phyloP scores from a whole-genome alignment of 2,329 filamentous ascomycete species.

The Colletotrichum endophyticum region DNA sequence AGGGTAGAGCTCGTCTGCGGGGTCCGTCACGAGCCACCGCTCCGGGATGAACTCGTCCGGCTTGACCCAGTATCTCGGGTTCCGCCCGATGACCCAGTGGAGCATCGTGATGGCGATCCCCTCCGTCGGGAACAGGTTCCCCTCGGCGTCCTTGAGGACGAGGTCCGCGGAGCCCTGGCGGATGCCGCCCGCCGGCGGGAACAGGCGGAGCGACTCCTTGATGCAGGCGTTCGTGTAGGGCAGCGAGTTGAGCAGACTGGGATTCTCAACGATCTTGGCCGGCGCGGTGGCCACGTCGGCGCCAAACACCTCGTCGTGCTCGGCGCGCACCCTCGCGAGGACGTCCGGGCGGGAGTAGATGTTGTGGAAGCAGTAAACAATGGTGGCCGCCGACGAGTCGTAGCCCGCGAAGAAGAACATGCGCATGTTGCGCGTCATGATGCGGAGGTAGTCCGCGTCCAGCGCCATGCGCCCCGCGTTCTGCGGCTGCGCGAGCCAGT shows the following conservation, averaged over 20 bases:
- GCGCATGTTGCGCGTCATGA: slow-evolving; percentile 32
- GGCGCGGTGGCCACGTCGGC: slow-evolving; percentile 14
- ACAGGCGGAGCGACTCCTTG: slow-evolving; percentile 60
- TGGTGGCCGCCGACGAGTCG: slow-evolving; percentile 40
- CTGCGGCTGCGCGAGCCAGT: slow-evolving; percentile 31
- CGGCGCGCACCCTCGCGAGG: slow-evolving; percentile 35
- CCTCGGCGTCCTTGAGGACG: slow-evolving; percentile 46
- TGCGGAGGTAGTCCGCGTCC: slow-evolving; percentile 30
- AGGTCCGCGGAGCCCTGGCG: slow-evolving; percentile 40
- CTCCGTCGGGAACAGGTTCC: slow-evolving; percentile 49
- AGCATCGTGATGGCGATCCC: slow-evolving; percentile 46
- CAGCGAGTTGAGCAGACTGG: slow-evolving; percentile 54
- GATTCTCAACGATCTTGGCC: slow-evolving; percentile 29
- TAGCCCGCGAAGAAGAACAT: slow-evolving; percentile 44
- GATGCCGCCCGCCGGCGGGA: slow-evolving; percentile 53
- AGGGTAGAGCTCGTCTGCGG: slow-evolving; percentile 13
- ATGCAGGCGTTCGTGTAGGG: slow-evolving; percentile 59
- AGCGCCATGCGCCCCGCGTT: slow-evolving; percentile 18
- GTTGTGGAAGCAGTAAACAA: slow-evolving; percentile 32
- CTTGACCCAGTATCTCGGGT: slow-evolving; percentile 44
- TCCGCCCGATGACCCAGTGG: slow-evolving; percentile 40
- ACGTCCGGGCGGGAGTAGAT: slow-evolving; percentile 33
- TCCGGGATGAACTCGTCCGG: slow-evolving; percentile 53
- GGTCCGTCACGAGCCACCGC: slow-evolving; percentile 41
- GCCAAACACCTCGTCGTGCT: slow-evolving; percentile 58